Evolutionary conservation across 2,329 filamentous ascomycete genomes (phyloP), one percentile per base, ranked within the genome.

Genomic region (Claviceps arundinis): DNA sequence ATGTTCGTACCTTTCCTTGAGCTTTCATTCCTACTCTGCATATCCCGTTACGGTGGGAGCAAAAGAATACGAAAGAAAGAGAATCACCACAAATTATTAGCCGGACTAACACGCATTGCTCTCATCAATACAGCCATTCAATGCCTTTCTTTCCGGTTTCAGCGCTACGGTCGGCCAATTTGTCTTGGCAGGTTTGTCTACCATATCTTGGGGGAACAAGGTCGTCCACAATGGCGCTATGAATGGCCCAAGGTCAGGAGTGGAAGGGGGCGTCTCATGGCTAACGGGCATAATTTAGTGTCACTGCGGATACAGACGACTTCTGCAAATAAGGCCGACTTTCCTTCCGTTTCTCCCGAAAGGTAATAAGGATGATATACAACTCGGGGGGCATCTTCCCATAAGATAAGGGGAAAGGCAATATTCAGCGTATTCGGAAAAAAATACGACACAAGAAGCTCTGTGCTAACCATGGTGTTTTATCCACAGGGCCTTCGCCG

Each of bases 71-170:
- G 16, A 19, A 22, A 22, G 4, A 19, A 42, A 19, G 8, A 7
- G 13, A 30, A 55, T 46, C 37, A 8, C 8, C 16, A 17, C 7
- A 22, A 22, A 48, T 26, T 24, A 6, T 8, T 34, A 9, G 30
- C 14, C 14, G 5, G 53, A 37, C 60, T 66, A 55, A 63, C 50
- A 2, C 2, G 9, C 47, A n/a, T 34, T 38, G 9, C 19, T 9
- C 13, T 11, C 4, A 17, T 17, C 17, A 22, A 38, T 17, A 7
- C 54, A 97, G 91, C 93, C 93, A 9, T 98, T 98, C 77, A 98
- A 98, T 68, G 93, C 94, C 58, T 98, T 98, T 74, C 81, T 98
- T 37, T 88, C 90, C 37, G 94, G 93, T 47, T 98, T 98, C 74
- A 84, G 82, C 56, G 89, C 91, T 16, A 93, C 91, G 1, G 91